Conservation (phyloP, 495 filamentous ascomycete genomes). For the Aspergillus sclerotioniger region DNA sequence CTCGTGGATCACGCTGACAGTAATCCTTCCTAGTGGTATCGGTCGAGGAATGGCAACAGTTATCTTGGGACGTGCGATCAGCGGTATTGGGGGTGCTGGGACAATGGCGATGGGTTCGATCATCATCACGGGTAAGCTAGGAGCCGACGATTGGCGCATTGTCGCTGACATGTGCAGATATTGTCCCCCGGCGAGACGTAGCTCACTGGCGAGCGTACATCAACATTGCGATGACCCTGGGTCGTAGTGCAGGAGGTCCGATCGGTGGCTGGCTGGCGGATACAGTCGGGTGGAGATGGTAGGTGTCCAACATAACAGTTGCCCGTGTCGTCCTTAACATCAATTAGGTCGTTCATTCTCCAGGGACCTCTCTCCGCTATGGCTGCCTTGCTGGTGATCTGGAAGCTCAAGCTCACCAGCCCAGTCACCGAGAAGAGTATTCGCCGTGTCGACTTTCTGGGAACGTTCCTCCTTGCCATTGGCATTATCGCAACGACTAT, state of each 20-base stretch:
- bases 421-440: constrained; percentile 15
- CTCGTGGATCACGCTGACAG: constrained; percentile 1
- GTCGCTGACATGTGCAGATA: constrained; percentile 37
- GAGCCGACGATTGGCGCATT: background rate
- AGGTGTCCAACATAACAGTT: background rate
- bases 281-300: constrained; percentile 67
- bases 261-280: constrained; percentile 64
- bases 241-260: constrained; percentile 63
- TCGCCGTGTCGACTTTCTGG: constrained; percentile 59
- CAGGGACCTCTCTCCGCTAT: constrained; percentile 55
- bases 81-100: constrained; percentile 59
- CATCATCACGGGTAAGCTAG: constrained; percentile 55
- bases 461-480: constrained; percentile 47
- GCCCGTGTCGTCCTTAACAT: background rate
- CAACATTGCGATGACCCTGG: constrained; percentile 62
- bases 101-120: constrained; percentile 56
- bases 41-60: constrained; percentile 52
- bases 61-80: constrained; percentile 56
- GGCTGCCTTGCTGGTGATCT: constrained; percentile 48
- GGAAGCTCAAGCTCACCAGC: constrained; percentile 43
- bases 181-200: constrained; percentile 65
- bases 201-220: constrained; percentile 65
- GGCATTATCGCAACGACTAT: constrained; percentile 50
- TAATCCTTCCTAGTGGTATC: constrained; percentile 41
- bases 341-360: constrained; percentile 56